A percentile compares a stretch with the other conserved stretches of the same genome.
Evolutionary conservation across 306 rosid species (phyloP).

Genomic region (Fragaria vesca): DNA sequence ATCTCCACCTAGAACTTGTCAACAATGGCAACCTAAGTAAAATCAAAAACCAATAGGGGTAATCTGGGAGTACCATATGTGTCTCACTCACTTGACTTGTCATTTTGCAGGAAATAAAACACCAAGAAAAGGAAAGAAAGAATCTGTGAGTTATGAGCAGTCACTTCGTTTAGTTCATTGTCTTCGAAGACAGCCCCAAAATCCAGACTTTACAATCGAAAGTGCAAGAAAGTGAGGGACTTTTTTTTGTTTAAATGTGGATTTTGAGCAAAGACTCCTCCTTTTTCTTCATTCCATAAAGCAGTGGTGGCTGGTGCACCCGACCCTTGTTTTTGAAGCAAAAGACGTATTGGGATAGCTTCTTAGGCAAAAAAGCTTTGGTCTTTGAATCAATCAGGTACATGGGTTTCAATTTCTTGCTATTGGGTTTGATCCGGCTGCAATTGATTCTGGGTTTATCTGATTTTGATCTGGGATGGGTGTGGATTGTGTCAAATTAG

Average conservation of each 20-base stretch:
- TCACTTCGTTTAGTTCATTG: constrained; percentile 18
- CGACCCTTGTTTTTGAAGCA: constrained; percentile 11
- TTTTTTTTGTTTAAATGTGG: neutral
- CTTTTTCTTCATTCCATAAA: neutral
- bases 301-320: neutral
- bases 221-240: constrained; percentile 11
- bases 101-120: constrained; percentile 15
- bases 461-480: neutral
- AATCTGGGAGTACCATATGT: neutral
- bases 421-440: constrained; percentile 5
- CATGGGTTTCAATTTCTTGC: neutral
- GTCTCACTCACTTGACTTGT: neutral
- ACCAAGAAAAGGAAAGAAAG: neutral
- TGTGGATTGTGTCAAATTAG: neutral
- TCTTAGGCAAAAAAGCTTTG: neutral
- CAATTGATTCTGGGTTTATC: neutral
- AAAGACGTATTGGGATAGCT: neutral
- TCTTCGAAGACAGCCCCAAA: neutral
- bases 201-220: constrained; percentile 4
- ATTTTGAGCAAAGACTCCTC: constrained; percentile 10
- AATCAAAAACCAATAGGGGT: neutral
- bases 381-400: constrained; percentile 21
- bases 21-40: constrained; percentile 21
- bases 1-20: neutral
- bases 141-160: neutral